Percentiles rank a stretch among this genome's conserved stretches.
phyloP scores from a whole-genome alignment of 371 early-diverging fungal species.

The Lichtheimia ramosa region DNA sequence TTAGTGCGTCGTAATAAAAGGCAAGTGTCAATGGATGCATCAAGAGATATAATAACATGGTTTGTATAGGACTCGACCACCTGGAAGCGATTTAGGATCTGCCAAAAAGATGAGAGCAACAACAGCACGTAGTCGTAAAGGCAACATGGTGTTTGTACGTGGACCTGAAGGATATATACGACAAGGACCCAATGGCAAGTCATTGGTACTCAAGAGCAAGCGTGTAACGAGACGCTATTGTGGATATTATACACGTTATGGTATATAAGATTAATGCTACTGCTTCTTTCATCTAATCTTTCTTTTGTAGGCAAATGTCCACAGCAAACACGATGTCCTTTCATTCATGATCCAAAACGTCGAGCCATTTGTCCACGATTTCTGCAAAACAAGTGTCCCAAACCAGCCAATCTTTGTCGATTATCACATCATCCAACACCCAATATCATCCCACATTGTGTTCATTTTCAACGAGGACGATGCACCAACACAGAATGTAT shows the following conservation, averaged over 20 bases:
- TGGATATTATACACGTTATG: constrained; percentile 46
- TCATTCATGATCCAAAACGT: constrained; percentile 49
- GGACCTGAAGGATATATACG: constrained; percentile 46
- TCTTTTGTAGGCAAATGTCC: constrained; percentile 38
- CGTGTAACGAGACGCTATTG: constrained; percentile 19
- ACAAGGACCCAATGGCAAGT: constrained; percentile 31
- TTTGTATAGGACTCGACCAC: not conserved
- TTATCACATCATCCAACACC: constrained; percentile 53
- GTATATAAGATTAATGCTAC: constrained; percentile 13
- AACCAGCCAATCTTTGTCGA: constrained; percentile 34
- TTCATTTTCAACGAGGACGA: constrained; percentile 51
- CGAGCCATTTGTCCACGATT: constrained; percentile 59
- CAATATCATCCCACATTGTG: constrained; percentile 54
- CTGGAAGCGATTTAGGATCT: not conserved
- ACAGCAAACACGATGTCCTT: constrained; percentile 29
- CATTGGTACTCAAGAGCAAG: constrained; percentile 28
- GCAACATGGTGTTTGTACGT: constrained; percentile 40
- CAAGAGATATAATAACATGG: no score
- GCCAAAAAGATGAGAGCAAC: constrained; percentile 2
- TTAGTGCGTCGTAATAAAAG: constrained; percentile 13
- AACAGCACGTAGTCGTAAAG: constrained; percentile 30
- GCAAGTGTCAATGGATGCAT: not conserved
- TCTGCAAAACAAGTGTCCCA: constrained; percentile 43
- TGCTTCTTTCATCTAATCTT: not conserved
- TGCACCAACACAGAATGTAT: constrained; percentile 51